Evolutionary conservation across 805 yeast species (phyloP), one percentile per base, ranked within the genome.

Genomic region (Metschnikowia proteae): DNA sequence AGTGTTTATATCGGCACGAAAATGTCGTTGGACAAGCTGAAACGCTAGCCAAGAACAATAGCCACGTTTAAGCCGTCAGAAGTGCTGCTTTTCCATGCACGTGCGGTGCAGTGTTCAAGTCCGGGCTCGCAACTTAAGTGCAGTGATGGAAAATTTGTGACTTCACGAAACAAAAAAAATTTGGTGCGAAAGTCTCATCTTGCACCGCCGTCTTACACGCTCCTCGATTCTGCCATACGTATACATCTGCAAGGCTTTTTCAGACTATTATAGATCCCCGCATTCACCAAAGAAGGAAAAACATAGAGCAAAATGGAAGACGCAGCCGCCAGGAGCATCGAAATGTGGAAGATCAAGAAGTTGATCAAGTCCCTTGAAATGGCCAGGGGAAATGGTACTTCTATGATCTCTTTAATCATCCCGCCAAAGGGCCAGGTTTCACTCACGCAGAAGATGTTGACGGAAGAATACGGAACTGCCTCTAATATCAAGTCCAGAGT

Each of bases 401-500:
- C 99, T 25, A 94, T 94, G 98, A 94, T 94, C 65, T 90, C 97
- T 27, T 78, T 94, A 66, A 88, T 94, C 60, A 88, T 91, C 56
- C 97, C 99, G 38, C 99, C 99, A 60, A 84, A 82, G 67, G 92
- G 95, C 51, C 99, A 94, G 73, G 86, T 94, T 62, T 79, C 98
- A 9, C 80, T 88, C 62, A 80, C 79, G 50, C 90, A 85, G 65
- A 91, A 88, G 72, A 86, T 88, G 91, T 79, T 94, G 70, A 88
- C 97, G 3, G 98, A 94, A 74, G 99, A 94, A 75, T 91, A 90
- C 71, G 99, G 99, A 70, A 94, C 99, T 11, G 99, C 99, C 2
- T 88, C 97, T 43, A 94, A 94, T 70, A 94, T 94, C 68, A 94
- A 94, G 72, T 92, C 98, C 36, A 86, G 99, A 69, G 99, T 94